Evolutionary conservation across 805 yeast species (phyloP), one percentile per base, ranked within the genome.

Genomic region (Candida nitratophila): DNA sequence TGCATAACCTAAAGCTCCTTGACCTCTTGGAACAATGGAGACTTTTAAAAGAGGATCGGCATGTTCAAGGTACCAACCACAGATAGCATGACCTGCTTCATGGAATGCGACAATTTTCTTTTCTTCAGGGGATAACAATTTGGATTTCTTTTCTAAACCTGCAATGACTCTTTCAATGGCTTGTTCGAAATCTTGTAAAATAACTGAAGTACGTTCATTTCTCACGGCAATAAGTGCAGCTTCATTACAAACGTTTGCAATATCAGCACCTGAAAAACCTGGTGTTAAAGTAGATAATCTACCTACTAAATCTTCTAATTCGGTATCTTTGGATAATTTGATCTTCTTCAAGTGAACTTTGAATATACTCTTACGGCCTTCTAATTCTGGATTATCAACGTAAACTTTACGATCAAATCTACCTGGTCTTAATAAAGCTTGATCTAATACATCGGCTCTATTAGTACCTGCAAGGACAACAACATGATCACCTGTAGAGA

Each of bases 51-150:
- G 70, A 8, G 99, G 99, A 60, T 91, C 96, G 2, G 98, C 96
- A 63, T 76, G 76, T 63, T 86, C 78, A 57, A 93, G 74, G 59
- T 71, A 89, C 99, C 99, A 93, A 12, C 99, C 99, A 64, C 98
- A 90, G 48, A 93, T 79, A 11, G 99, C 99, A 66, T 95, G 99
- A 4, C 99, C 99, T 3, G 99, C 99, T 65, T 93, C 99, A 61
- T 95, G 99, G 57, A 85, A 93, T 1, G 99, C 99, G 45, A 95
- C 96, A 24, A 88, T 80, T 49, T 73, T 79, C 66, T 89, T 87
- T 60, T 95, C 98, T 47, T 84, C 90, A 1, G 88, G 83, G 3
- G 88, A 79, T 48, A 95, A 71, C 14, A 93, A 76, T 57, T 84
- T 83, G 15, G 90, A 77, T 65, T 88, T 91, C 72, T 86, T 86